Evolutionary conservation across 208 protist genomes (phyloP), one percentile per base, ranked within the genome.

Genomic region (Crithidia sp.): DNA sequence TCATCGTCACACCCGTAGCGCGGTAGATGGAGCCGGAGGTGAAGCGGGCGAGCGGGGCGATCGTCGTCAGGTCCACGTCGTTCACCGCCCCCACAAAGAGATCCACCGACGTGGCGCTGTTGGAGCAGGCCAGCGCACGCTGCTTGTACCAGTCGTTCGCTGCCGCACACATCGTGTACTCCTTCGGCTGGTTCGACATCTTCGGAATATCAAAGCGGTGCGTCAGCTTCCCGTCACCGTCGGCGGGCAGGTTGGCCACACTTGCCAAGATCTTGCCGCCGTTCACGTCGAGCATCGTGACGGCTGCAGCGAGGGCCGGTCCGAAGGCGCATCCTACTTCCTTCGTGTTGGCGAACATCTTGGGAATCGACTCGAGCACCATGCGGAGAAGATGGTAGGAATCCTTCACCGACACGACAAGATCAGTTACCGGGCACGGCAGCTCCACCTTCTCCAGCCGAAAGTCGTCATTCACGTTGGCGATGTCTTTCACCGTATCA

Each of bases 131-230:
- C 36, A 99, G 71, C 0, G 97, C 98, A 13, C 96, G 85, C 52
- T 97, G 87, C 82, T 99, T 99, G 87, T 99, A 99, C 87, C 97
- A 99, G 65, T 98, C 91, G 66, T 76, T 94, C 7, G 84, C 94
- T 12, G 98, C 89, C 47, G 87, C 67, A n/a, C 79, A 85, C 78
- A 93, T 90, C 3, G 91, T 96, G 78, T 96, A 93, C 82, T 97
- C 72, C 74, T 96, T 95, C 50, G 87, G 82, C 63, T 92, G 82
- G 53, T 88, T 87, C n/a, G 84, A 88, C 60, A 96, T 52, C 70
- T 94, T 95, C 37, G 67, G 54, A 5, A 70, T 19, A 56, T 98
- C 91, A 66, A 98, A 97, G 43, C 98, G 89, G 41, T 85, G 70
- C 53, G 84, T 92, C n/a, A 96, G 69, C 50, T 86, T 88, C 53